Base-by-base conservation (phyloP, 345 rosid species). In the Gossypium mustelinum region DNA sequence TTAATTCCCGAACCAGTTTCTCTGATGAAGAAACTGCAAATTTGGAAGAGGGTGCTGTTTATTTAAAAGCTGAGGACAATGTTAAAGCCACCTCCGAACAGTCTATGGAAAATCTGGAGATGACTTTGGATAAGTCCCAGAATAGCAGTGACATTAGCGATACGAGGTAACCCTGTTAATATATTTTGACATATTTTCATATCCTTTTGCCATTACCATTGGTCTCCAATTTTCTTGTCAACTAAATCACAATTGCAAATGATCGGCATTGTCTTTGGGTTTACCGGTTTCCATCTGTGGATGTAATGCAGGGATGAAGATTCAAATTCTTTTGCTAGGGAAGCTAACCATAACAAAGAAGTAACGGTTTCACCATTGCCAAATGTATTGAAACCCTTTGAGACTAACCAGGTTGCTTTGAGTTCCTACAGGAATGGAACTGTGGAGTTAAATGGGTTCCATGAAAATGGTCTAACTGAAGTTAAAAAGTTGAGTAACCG, bases 261-360 rank as follows among this genome's bases (percentile, higher is more conserved):
- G 81, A 69, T 77, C 69, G 67, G 16, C 11, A 54, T 27, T 24
- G 48, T 45, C 48, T 9, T 8, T 51, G 29, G 9, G 5, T 7
- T 11, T 20, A 52, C 45, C 7, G 4, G 25, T 1, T 1, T 2
- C 0, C 34, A 39, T 11, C 43, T 79, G 48, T 57, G 43, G 17
- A 11, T 73, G 68, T 56, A 57, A 11, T 70, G 62, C 80, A 88
- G 92, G 85, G 68, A 22, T 51, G 58, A 82, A 61, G 87, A 86
- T 79, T 89, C 87, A 43, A 85, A 75, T 81, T 83, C 83, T 22
- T 68, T 74, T 68, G 27, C 77, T 6, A 82, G 79, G 81, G 98
- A 94, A 79, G 85, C 65, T 62, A 92, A 78, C 86, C 87, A 85
- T 73, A 81, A 81, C 78, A 87, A 67, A 79, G 81, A 87, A 80